Evolutionary conservation across 306 rosid species (phyloP).

Genomic region (Boehmeria nivea): DNA sequence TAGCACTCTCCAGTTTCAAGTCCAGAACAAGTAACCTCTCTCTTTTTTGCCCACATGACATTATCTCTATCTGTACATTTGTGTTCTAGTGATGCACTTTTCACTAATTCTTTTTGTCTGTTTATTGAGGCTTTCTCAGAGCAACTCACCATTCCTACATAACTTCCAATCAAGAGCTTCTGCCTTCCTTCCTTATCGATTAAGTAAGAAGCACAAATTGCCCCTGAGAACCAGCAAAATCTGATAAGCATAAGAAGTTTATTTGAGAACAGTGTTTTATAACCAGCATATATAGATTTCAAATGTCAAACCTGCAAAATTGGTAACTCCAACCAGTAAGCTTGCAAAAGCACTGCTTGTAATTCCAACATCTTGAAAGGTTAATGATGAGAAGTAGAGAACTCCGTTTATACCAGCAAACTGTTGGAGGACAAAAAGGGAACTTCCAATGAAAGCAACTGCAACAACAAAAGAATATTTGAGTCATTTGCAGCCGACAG

Average conservation of each 20-base stretch:
- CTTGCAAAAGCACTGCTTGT: conserved; percentile 65
- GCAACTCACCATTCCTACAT: conserved; percentile 80
- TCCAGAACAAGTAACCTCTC: no score
- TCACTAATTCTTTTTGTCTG: no score
- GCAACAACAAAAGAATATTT: conserved; percentile 36
- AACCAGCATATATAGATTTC: conserved; percentile 8
- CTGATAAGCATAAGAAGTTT: no score
- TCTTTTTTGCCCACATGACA: no score
- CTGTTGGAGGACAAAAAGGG: conserved; percentile 85
- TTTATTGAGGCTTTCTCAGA: background rate
- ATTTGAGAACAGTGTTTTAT: conserved; percentile 19
- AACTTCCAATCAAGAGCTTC: conserved; percentile 77
- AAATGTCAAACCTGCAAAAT: conserved; percentile 61
- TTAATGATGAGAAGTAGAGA: conserved; percentile 84
- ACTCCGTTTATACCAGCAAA: conserved; percentile 89
- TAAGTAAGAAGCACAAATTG: conserved; percentile 68
- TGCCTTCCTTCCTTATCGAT: conserved; percentile 82
- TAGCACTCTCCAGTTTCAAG: no score
- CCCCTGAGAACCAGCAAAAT: conserved; percentile 46
- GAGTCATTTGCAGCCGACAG: no score
- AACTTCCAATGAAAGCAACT: conserved; percentile 76
- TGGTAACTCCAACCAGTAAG: conserved; percentile 75
- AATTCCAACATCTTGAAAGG: conserved; percentile 79
- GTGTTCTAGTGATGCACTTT: no score
- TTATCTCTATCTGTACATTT: background rate